Base-by-base conservation (phyloP, 345 rosid species). In the Jatropha curcas region DNA sequence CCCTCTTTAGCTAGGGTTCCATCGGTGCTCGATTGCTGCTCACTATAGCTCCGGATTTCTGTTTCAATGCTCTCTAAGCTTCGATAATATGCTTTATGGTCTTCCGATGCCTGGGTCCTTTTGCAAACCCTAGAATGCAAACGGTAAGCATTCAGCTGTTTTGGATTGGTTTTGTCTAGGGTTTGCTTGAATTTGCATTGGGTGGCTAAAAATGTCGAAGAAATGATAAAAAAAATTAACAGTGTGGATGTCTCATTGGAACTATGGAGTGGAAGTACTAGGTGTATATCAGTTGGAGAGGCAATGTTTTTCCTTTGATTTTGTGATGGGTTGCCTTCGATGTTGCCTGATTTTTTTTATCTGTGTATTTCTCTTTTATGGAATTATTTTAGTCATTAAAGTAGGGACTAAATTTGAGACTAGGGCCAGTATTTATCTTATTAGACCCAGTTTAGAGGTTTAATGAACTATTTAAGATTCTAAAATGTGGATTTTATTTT, bases 111-210 rank as follows among this genome's bases (percentile, higher is more conserved):
- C 4, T 14, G 28, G 25, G 53, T 25, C 35, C 55, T n/a, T 58
- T 43, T 34, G 46, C 46, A 67, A 67, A 20, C 46, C 71, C 71
- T 70, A 70, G 39, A 56, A 14, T 46, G 34, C 35, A 17, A 70
- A 58, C 33, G 55, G 73, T 70, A 58, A 70, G 73, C 52, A 12
- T 57, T 27, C 9, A 22, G 24, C 16, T 12, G 16, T 58, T 25
- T 55, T 28, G 11, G 28, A 27, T 70, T 41, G 30, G 10, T 31
- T 27, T 8, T 35, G 46, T 70, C 55, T 58, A 56, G 56, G 55
- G 52, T 41, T 70, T 41, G 25, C 43, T 70, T 3, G 27, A 27
- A 11, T 41, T 30, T 58, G 4, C n/a, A 13, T 55, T 56, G 1
- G 17, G 16, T 56, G 52, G 17, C n/a, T 8, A 28, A 19, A 2